Evolutionary conservation across 371 early-diverging fungal genomes (phyloP), one percentile per base, ranked within the genome.

Genomic region (Amoeboaphelidium protococcarum): DNA sequence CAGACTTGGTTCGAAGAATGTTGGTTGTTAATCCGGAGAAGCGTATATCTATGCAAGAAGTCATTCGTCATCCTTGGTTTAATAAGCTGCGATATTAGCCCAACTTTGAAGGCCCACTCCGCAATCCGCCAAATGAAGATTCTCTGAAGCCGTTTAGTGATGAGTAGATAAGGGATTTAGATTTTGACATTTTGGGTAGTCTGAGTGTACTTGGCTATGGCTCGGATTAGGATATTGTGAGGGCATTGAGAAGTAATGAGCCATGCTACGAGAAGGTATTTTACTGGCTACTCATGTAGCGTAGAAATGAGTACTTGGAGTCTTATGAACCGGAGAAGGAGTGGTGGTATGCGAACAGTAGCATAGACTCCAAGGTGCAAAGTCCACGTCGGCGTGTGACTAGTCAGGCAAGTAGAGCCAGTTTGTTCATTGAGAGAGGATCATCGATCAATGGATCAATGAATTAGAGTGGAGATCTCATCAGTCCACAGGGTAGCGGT

Each of bases 11-110:
- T 50, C 52, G 56, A 49, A 51, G 55, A 26, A 72, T 73, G 66
- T 52, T 73, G 13, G 56, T 55, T 0, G 58, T 66, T 10, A 65
- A 63, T 13, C 68, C 68, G n/a, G 49, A 40, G 0, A 56, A 56
- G 26, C 49, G 76, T 13, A 54, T 61, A 41, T 61, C 59, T 45
- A 69, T 73, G 65, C 50, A 58, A 42, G 66, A 65, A 4, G 61
- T 74, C 4, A 57, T 71, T 45, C 44, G 47, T 42, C 74, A 76
- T 56, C 68, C 73, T 16, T 76, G 73, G 73, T 71, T 76, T 52
- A 47, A 41, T 20, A 52, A n/a, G 13, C 20, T 27, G 26, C 41
- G 26, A n/a, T 40, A 47, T 3, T 12, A 47, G 6, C 16, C 13
- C 6, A 31, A 31, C 6, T 16, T 31, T 16, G 37, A 31, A 6